Percentiles rank a stretch among this genome's conserved stretches.
phyloP scores from a whole-genome alignment of 108 stramenopile genomes.

The Fragilariopsis cylindrus region DNA sequence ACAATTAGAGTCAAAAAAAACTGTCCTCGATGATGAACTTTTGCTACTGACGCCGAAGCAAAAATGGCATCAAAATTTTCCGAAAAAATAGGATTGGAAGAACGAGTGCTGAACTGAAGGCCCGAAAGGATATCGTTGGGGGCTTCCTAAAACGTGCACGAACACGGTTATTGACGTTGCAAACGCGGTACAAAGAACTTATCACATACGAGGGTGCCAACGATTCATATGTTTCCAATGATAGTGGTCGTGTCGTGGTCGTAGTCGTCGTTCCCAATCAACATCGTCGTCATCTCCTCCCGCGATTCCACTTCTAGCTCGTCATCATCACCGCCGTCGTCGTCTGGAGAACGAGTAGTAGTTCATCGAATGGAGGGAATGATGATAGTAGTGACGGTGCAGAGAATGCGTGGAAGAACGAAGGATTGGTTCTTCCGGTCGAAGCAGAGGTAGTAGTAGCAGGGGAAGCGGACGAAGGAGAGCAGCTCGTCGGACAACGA shows the following conservation, averaged over 20 bases:
- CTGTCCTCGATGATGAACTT: slow-evolving; percentile 53
- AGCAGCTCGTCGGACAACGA: neutral
- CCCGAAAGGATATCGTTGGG: slow-evolving; percentile 65
- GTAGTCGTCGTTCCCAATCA: slow-evolving; percentile 1
- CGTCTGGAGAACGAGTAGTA: slow-evolving; percentile 34
- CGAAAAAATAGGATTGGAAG: slow-evolving; percentile 72
- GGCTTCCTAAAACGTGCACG: slow-evolving; percentile 68
- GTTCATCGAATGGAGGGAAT: slow-evolving; percentile 20
- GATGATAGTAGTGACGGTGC: neutral
- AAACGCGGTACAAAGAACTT: slow-evolving; percentile 76
- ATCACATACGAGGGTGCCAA: slow-evolving; percentile 46
- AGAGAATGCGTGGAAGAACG: slow-evolving; percentile 47
- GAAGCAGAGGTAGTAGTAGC: slow-evolving; percentile 38
- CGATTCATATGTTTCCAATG: slow-evolving; percentile 26
- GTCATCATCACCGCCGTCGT: slow-evolving; percentile 17
- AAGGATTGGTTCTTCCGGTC: slow-evolving; percentile 49
- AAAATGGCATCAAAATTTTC: slow-evolving; percentile 43
- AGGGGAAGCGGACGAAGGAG: slow-evolving; percentile 16
- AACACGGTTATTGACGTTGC: slow-evolving; percentile 67
- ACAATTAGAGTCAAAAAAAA: slow-evolving; percentile 61
- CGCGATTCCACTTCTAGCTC: neutral
- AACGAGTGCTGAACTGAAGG: slow-evolving; percentile 66
- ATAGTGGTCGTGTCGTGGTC: slow-evolving; percentile 5
- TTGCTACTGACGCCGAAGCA: slow-evolving; percentile 55
- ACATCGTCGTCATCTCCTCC: slow-evolving; percentile 23